Conservation (phyloP, 2,329 filamentous ascomycete genomes). For the Pseudocercospora fuligena region DNA sequence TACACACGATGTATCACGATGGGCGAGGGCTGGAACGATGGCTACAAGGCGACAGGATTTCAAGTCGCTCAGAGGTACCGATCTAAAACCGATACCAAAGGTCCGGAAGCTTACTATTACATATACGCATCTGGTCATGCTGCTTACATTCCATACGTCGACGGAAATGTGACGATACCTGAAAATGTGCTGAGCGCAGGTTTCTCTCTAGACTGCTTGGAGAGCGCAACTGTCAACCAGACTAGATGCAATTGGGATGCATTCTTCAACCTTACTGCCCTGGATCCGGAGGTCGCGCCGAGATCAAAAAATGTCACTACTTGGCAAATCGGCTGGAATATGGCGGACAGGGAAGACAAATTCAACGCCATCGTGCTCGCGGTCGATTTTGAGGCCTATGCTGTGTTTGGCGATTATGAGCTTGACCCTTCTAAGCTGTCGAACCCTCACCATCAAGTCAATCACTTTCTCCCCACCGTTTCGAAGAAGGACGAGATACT, state of each 20-base stretch:
- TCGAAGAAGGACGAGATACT: neutral
- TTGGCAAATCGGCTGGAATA: neutral
- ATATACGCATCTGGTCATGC: conserved; percentile 29
- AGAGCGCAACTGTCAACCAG: neutral
- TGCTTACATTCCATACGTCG: conserved; percentile 20
- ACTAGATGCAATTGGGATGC: conserved; percentile 22
- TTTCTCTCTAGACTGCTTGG: too few relatives aligned
- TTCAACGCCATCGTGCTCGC: conserved; percentile 1
- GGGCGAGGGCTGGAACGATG: conserved; percentile 26
- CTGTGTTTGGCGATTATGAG: conserved; percentile 30
- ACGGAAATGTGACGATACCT: conserved; percentile 6
- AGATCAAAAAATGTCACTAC: conserved; percentile 1
- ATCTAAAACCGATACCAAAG: too few relatives aligned
- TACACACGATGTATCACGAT: conserved; percentile 33
- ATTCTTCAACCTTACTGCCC: conserved; percentile 11
- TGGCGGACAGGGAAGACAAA: conserved; percentile 9
- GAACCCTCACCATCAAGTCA: conserved; percentile 20
- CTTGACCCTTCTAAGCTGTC: conserved; percentile 27
- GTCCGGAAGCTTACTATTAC: conserved; percentile 5
- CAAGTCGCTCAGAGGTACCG: too few relatives aligned
- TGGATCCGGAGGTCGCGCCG: neutral
- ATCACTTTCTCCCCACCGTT: neutral
- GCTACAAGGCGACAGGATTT: conserved; percentile 18
- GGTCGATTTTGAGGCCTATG: conserved; percentile 23
- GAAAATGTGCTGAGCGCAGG: neutral